phyloP scores from a whole-genome alignment of 345 rosid species.

The Corchorus olitorius region DNA sequence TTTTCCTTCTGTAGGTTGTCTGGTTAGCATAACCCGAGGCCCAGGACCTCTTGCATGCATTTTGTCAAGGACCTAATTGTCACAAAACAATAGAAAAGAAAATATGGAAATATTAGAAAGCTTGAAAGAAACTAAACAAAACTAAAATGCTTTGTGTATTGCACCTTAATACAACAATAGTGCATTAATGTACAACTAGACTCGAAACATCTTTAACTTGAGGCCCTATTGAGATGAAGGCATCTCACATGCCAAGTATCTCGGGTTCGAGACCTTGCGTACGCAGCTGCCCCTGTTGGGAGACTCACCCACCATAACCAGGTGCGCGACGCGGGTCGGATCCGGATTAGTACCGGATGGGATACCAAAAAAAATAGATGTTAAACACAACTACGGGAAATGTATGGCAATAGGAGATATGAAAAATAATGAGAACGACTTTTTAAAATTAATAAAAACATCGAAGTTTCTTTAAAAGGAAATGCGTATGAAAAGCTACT shows the following conservation, averaged over 20 bases:
- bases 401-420: background rate
- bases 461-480: background rate
- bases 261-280: too few relatives aligned
- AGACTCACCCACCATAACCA: too few relatives aligned
- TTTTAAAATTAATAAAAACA: background rate
- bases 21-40: conserved; percentile 83
- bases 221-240: background rate
- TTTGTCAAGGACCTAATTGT: conserved; percentile 74
- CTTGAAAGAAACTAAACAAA: background rate
- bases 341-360: too few relatives aligned
- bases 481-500: background rate
- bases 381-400: background rate
- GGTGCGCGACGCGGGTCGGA: too few relatives aligned
- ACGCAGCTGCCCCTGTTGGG: too few relatives aligned
- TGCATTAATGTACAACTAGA: background rate
- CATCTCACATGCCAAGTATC: background rate
- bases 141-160: background rate
- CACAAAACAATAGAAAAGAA: background rate
- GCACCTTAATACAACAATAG: background rate
- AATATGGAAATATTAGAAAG: background rate
- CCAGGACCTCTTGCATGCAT: conserved; percentile 98
- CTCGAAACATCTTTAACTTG: background rate
- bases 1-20: conserved; percentile 99
- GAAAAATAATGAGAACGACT: background rate
- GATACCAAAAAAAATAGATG: too few relatives aligned